Percentiles rank a stretch among this genome's conserved stretches.
Evolutionary conservation across 1,284 basidiomycete genomes (phyloP).

Genomic region (Hemileia vastatrix): DNA sequence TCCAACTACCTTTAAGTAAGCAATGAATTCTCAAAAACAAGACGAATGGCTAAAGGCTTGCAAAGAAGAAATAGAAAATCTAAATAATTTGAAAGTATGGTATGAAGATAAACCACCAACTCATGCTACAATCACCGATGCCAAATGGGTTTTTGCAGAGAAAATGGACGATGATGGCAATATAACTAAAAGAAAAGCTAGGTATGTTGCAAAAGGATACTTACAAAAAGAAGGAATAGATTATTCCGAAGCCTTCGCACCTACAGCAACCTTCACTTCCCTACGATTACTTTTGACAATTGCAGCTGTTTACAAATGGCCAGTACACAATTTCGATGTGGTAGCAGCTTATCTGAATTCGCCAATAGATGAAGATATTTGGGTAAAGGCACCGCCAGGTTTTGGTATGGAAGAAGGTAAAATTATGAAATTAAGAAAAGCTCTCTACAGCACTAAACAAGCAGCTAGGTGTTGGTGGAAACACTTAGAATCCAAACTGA

Average conservation of each 20-base stretch:
- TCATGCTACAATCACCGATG: background rate
- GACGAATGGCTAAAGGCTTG: too few relatives aligned
- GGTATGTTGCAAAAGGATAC: constrained; percentile 1
- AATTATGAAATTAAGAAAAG: background rate
- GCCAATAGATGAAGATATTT: background rate
- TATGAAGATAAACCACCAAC: background rate
- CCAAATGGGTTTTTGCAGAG: background rate
- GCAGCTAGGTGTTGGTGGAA: constrained; percentile 1
- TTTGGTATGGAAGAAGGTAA: background rate
- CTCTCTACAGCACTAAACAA: constrained; percentile 2
- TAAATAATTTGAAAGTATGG: too few relatives aligned
- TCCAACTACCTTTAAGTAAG: too few relatives aligned
- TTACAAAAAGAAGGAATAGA: background rate
- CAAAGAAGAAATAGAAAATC: too few relatives aligned
- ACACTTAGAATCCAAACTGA: background rate
- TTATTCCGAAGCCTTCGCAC: constrained; percentile 1
- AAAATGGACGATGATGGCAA: background rate
- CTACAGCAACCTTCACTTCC: constrained; percentile 4
- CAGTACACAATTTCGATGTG: constrained; percentile 2
- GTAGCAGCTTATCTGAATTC: constrained; percentile 5
- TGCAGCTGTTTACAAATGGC: background rate
- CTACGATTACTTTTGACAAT: background rate
- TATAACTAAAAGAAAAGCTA: background rate
- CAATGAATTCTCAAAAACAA: too few relatives aligned
- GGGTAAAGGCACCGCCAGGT: background rate